Evolutionary conservation across 2,329 filamentous ascomycete species (phyloP).

Genomic region (Fusarium compactum): DNA sequence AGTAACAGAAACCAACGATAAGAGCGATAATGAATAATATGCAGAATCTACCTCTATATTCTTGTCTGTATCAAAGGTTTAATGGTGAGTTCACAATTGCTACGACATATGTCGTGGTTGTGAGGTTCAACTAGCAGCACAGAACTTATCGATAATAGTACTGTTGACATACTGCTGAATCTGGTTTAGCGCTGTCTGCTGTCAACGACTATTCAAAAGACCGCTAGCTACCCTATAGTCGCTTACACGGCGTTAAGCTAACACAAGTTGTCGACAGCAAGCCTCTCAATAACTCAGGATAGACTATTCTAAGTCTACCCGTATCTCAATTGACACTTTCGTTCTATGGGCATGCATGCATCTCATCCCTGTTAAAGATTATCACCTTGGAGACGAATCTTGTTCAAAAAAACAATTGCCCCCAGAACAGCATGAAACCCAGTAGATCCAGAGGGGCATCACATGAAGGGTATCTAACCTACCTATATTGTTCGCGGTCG

Average conservation of each 20-base stretch:
- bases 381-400: no score
- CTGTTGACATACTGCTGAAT: constrained; percentile 1
- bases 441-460: no score
- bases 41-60: neutral
- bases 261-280: neutral
- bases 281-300: neutral
- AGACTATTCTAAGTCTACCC: no score
- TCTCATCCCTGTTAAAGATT: no score
- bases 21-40: neutral
- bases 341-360: no score
- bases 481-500: no score
- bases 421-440: no score
- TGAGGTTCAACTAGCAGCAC: neutral
- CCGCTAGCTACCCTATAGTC: neutral
- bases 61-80: neutral
- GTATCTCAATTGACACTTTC: no score
- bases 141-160: neutral
- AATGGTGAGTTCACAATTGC: neutral
- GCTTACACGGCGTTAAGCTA: neutral
- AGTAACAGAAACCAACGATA: neutral
- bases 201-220: neutral
- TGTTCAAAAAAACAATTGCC: no score
- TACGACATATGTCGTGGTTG: neutral
- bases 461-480: no score
- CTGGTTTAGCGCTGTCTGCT: neutral